phyloP scores from a whole-genome alignment of 2,329 filamentous ascomycete species.

The Volutella citrinella region DNA sequence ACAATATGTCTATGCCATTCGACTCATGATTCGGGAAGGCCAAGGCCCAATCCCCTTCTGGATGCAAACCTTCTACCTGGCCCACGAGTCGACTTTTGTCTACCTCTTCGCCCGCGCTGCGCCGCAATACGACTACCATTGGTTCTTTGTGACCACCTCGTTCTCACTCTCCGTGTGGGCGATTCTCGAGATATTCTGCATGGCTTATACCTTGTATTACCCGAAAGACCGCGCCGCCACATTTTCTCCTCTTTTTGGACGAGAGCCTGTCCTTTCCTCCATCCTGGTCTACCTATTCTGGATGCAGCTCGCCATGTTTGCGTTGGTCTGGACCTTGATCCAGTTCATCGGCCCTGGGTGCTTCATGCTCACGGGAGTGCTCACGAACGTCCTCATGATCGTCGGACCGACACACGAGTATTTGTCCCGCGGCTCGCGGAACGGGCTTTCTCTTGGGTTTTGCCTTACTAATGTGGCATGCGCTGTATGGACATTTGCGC shows the following conservation, averaged over 20 bases:
- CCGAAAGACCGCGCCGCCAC: neutral
- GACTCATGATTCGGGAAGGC: no score
- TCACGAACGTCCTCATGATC: conserved; percentile 8
- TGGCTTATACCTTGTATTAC: neutral
- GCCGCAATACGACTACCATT: conserved; percentile 1
- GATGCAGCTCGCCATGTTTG: conserved; percentile 5
- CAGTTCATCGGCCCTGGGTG: conserved; percentile 5
- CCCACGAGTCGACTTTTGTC: conserved; percentile 4
- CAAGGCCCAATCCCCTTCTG: no score
- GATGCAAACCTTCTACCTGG: conserved; percentile 6
- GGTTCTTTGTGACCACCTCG: conserved; percentile 2
- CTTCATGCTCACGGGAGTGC: conserved; percentile 3
- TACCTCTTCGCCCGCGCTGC: neutral
- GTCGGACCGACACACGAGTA: conserved; percentile 6
- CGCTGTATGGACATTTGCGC: conserved; percentile 6
- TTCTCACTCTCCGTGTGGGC: conserved; percentile 2
- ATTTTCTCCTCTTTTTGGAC: conserved; percentile 1
- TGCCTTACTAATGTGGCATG: conserved; percentile 7
- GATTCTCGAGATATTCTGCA: conserved; percentile 2
- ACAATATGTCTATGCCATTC: no score
- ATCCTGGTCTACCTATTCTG: neutral
- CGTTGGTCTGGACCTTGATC: neutral
- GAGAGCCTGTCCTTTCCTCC: neutral
- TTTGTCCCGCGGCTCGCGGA: conserved; percentile 4
- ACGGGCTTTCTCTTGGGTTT: conserved; percentile 3